phyloP scores from a whole-genome alignment of 768 basidiomycete species.

The Collybia sordida region DNA sequence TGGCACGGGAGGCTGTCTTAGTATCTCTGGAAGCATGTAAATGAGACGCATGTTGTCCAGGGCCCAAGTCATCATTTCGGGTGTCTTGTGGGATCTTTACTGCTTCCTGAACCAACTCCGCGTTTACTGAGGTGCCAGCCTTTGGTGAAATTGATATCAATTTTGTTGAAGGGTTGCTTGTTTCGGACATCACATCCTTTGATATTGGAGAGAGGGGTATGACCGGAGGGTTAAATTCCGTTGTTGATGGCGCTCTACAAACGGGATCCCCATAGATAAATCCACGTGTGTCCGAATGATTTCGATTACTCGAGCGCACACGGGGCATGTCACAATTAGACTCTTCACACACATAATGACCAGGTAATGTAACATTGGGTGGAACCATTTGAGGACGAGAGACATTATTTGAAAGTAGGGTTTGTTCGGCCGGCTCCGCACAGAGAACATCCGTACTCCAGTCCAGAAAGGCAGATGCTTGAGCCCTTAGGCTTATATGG shows the following conservation, averaged over 20 bases:
- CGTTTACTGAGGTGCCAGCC: too few species aligned
- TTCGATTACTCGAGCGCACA: background rate
- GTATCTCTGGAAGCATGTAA: too few species aligned
- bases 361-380: background rate
- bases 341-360: conserved; percentile 3
- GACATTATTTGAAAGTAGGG: background rate
- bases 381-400: too few species aligned
- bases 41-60: too few species aligned
- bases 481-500: conserved; percentile 48
- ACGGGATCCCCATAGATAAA: background rate
- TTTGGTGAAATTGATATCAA: too few species aligned
- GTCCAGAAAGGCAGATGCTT: conserved; percentile 53
- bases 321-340: conserved; percentile 12
- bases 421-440: conserved; percentile 13
- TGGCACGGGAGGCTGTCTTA: too few species aligned
- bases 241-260: conserved; percentile 8
- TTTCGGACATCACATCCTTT: too few species aligned
- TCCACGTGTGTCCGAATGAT: background rate
- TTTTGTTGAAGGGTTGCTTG: too few species aligned
- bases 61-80: too few species aligned
- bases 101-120: too few species aligned
- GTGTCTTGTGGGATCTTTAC: too few species aligned
- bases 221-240: conserved; percentile 8
- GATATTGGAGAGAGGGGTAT: background rate
- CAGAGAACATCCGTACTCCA: conserved; percentile 43